Base-by-base conservation (phyloP, 1,284 basidiomycete species). In the Ustilago curta region DNA sequence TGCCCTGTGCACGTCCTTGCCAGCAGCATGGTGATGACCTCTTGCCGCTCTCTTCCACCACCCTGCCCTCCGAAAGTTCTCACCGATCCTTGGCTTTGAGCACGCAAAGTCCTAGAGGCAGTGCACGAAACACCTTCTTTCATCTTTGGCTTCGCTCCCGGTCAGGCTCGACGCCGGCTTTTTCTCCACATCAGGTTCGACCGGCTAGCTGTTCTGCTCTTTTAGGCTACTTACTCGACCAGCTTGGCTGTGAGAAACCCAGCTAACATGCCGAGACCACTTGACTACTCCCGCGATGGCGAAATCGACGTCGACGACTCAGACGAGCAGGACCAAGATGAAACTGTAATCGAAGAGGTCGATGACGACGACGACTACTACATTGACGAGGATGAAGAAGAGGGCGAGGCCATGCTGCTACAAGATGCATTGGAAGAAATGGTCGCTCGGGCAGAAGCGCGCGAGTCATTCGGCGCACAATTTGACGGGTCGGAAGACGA, bases 381-480 rank as follows among this genome's bases (percentile, higher is more conserved):
- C 14, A 53, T 70, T 11, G 68, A 59, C 19, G 49, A 61, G 8
- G 63, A 70, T 11, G 68, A 64, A 14, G 78, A 79, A n/a, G 73
- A 75, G 3, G 61, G 71, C 27, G 76, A 74, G 3, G 73, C 75
- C 7, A 56, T 66, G 45, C 40, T 73, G 1, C 59, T 76, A 8
- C 74, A 71, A 50, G 74, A 76, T 27, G 62, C 63, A 0, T 42
- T 78, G 1, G 73, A 74, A 43, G 69, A 60, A 47, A 70, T 65
- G 69, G 73, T 60, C 12, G 69, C 73, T 0, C 59, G 61, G 51
- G 66, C 70, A 49, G 66, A 78, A 25, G 67, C 66, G 35, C 57
- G 58, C 14, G 59, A 70, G 19, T 52, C 57, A 11, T 59, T 61
- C 27, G 60, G 62, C 21, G 49, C 57, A 8, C 62, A 64, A 29